These are phyloP conservation scores for Lonicera japonica DNA, from an alignment of 129 eudicot genomes.

Conservation along the genomic window DNA sequence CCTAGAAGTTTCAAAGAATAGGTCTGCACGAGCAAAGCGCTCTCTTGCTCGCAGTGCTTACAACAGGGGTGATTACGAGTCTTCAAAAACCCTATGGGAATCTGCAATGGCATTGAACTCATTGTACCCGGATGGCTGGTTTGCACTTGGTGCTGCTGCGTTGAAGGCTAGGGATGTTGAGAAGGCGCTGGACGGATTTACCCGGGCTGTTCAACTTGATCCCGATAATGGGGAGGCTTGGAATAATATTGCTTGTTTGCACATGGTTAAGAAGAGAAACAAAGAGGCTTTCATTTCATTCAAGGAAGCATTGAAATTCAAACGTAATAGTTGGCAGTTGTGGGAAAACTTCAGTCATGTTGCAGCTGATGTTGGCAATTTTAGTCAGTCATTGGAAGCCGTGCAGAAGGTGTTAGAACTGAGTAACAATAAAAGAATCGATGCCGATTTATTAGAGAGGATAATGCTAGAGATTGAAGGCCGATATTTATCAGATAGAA, in stretches of 20 bases:
- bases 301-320: conserved; percentile 87
- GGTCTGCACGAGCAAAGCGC: conserved; percentile 83
- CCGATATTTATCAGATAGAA: conserved; percentile 25
- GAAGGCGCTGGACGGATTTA: conserved; percentile 75
- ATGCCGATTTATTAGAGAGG: conserved; percentile 44
- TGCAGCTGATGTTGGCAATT: conserved; percentile 75
- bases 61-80: conserved; percentile 71
- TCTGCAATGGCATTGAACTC: conserved; percentile 90
- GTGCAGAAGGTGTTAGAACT: conserved; percentile 55
- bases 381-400: conserved; percentile 77
- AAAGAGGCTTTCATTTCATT: conserved; percentile 82
- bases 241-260: conserved; percentile 93
- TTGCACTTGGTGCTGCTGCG: conserved; percentile 92
- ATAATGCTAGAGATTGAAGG: conserved; percentile 55
- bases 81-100: conserved; percentile 67
- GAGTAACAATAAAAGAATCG: conserved; percentile 50
- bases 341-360: conserved; percentile 90
- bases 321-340: conserved; percentile 95
- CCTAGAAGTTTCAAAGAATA: conserved; percentile 68
- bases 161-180: conserved; percentile 73
- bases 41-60: conserved; percentile 93
- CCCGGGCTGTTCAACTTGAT: conserved; percentile 88
- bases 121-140: conserved; percentile 93
- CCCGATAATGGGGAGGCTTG: conserved; percentile 98
- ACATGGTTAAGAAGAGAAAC: conserved; percentile 64